These are phyloP conservation scores for Pseudoscleropodium purum DNA, from an alignment of 225 moss, liverwort and hornwort species.

Conservation along the genomic window DNA sequence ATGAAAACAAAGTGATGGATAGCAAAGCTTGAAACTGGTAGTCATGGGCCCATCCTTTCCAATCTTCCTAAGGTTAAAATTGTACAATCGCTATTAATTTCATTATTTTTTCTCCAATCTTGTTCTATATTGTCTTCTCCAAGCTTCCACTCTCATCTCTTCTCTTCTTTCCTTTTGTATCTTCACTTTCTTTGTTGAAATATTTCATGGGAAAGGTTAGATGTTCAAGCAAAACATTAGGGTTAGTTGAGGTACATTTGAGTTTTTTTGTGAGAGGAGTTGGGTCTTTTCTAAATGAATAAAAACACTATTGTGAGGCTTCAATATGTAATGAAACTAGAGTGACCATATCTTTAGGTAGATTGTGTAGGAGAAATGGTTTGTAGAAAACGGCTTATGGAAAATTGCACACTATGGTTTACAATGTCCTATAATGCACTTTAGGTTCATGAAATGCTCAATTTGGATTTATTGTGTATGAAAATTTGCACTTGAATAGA, in stretches of 20 bases:
- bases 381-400: rapidly evolving
- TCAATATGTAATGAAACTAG: neutral
- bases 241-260: rapidly evolving
- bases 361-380: neutral
- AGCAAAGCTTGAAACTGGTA: neutral
- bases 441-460: neutral
- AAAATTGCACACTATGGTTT: rapidly evolving
- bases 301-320: rapidly evolving
- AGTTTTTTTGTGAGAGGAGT: neutral
- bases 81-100: neutral
- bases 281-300: neutral
- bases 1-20: neutral
- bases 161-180: neutral
- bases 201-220: neutral
- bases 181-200: neutral
- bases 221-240: neutral
- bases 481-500: neutral
- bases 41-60: no score
- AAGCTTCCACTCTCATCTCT: neutral
- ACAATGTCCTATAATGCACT: neutral
- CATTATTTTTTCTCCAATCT: neutral
- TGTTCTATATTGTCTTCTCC: neutral
- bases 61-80: rapidly evolving
- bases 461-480: neutral
- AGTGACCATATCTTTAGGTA: neutral